Evolutionary conservation across 2,329 filamentous ascomycete genomes (phyloP).

Genomic region (Lasiodiplodia hormozganensis): DNA sequence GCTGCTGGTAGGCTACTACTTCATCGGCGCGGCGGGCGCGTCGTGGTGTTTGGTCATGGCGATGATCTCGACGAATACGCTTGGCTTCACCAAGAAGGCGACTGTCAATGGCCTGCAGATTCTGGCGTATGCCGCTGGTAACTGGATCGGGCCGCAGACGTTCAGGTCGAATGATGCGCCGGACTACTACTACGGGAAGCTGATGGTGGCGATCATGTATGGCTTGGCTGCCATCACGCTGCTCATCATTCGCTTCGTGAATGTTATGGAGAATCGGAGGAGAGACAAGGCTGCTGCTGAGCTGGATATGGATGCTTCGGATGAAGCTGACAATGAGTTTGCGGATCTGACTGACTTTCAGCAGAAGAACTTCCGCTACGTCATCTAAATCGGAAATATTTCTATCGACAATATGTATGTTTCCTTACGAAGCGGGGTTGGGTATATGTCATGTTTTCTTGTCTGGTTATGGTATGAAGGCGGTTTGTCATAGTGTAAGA

Average conservation of each 20-base stretch:
- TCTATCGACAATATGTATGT: too few relatives aligned
- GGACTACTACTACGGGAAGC: constrained; percentile 47
- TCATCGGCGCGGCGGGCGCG: constrained; percentile 6
- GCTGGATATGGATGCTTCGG: neutral
- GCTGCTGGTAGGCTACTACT: constrained; percentile 12
- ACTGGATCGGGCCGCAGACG: constrained; percentile 52
- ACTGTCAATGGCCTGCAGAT: constrained; percentile 4
- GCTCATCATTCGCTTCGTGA: neutral
- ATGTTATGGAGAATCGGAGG: neutral
- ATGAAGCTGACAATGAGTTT: neutral
- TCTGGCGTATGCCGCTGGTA: constrained; percentile 40
- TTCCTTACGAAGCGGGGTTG: too few relatives aligned
- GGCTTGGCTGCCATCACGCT: neutral
- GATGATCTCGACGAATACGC: constrained; percentile 16
- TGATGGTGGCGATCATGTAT: neutral
- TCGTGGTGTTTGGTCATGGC: constrained; percentile 18
- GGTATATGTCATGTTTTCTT: too few relatives aligned
- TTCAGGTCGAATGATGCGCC: constrained; percentile 51
- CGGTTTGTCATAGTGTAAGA: too few relatives aligned
- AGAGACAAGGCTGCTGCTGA: neutral
- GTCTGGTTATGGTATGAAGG: too few relatives aligned
- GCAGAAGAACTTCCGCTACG: neutral
- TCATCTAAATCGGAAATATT: neutral
- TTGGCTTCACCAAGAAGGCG: constrained; percentile 7
- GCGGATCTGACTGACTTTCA: neutral